A percentile compares a stretch with the other conserved stretches of the same genome.
Evolutionary conservation across 108 stramenopile species (phyloP).

Genomic region (Cyclostephanos tholiformis): DNA sequence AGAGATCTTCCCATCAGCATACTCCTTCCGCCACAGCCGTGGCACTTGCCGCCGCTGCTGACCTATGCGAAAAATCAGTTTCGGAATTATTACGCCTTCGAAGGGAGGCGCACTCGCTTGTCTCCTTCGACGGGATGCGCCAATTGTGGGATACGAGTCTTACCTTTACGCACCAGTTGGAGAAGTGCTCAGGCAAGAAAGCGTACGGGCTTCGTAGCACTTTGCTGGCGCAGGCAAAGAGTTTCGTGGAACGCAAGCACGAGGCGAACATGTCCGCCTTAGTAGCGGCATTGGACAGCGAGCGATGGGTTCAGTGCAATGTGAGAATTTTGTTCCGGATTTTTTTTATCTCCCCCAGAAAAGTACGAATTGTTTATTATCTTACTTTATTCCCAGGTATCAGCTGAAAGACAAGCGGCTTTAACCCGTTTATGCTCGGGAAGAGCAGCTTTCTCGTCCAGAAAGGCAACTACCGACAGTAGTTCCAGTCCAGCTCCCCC

Average conservation of each 20-base stretch:
- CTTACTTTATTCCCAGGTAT: conserved; percentile 51
- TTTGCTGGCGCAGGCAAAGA: conserved; percentile 87
- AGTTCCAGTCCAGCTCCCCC: conserved; percentile 17
- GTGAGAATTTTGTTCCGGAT: conserved; percentile 47
- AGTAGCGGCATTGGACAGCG: conserved; percentile 90
- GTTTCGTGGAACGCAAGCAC: conserved; percentile 91
- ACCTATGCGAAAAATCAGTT: conserved; percentile 80
- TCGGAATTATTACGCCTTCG: conserved; percentile 82
- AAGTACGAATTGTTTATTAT: not conserved
- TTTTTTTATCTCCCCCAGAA: not conserved
- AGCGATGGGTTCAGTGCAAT: conserved; percentile 92
- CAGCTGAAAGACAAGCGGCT: conserved; percentile 73
- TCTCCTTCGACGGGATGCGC: conserved; percentile 82
- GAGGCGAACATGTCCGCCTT: conserved; percentile 88
- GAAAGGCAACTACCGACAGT: conserved; percentile 23
- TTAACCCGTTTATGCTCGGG: conserved; percentile 81
- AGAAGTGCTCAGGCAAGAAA: conserved; percentile 71
- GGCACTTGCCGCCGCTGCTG: conserved; percentile 70
- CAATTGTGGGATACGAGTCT: conserved; percentile 85
- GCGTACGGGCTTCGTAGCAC: conserved; percentile 90
- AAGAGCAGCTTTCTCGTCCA: conserved; percentile 61
- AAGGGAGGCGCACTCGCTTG: conserved; percentile 82
- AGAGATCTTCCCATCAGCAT: conserved; percentile 15
- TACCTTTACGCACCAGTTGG: conserved; percentile 71
- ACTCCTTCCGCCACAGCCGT: conserved; percentile 58